phyloP scores from a whole-genome alignment of 352 stramenopile genomes.

The Pilasporangium apinafurcum region DNA sequence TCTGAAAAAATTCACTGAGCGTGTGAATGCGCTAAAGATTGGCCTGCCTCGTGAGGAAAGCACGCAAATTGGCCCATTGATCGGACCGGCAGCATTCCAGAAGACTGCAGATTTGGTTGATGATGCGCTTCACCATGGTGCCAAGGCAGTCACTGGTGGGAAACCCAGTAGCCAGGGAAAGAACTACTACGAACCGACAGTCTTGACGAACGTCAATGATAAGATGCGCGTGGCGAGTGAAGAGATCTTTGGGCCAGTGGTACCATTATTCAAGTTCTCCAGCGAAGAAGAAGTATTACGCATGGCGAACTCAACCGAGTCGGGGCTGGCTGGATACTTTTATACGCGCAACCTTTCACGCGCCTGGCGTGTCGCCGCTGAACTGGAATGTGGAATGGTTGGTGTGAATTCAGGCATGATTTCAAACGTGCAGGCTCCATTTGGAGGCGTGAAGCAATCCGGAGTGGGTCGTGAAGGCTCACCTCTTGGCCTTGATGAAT shows the following conservation, averaged over 20 bases:
- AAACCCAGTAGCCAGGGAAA: conserved; percentile 37
- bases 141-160: conserved; percentile 80
- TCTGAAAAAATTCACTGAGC: conserved; percentile 62
- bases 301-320: conserved; percentile 91
- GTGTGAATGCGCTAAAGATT: conserved; percentile 81
- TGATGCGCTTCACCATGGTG: conserved; percentile 89
- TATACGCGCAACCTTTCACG: conserved; percentile 89
- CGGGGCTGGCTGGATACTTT: conserved; percentile 94
- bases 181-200: conserved; percentile 94
- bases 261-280: conserved; percentile 90
- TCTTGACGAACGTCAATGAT: conserved; percentile 83
- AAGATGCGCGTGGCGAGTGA: conserved; percentile 87
- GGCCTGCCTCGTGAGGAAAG: conserved; percentile 76
- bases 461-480: conserved; percentile 88
- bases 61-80: conserved; percentile 92
- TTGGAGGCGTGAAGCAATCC: conserved; percentile 88
- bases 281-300: conserved; percentile 94
- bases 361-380: conserved; percentile 79
- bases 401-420: conserved; percentile 92
- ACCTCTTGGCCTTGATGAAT: conserved; percentile 90
- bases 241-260: conserved; percentile 97
- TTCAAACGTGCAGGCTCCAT: conserved; percentile 83
- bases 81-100: conserved; percentile 86
- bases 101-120: conserved; percentile 86
- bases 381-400: conserved; percentile 92